Conservation (phyloP, 257 asterid species). For the Ilex asprella region DNA sequence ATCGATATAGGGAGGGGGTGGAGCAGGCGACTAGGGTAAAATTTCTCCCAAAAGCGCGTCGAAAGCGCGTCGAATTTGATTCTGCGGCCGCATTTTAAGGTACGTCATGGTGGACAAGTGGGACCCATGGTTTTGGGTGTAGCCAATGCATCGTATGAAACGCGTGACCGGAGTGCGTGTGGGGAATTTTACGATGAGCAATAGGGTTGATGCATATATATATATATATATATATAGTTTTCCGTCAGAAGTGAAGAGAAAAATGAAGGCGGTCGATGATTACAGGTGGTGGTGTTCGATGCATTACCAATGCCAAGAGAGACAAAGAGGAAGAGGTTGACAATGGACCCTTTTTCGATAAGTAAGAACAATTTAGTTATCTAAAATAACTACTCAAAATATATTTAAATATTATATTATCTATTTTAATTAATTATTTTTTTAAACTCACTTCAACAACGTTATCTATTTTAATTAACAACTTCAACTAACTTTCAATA, state of each 20-base stretch:
- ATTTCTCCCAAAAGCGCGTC: background rate
- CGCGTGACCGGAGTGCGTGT: background rate
- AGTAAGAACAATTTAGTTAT: too few relatives aligned
- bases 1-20: background rate
- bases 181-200: background rate
- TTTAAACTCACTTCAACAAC: too few relatives aligned
- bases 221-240: background rate
- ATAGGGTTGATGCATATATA: background rate
- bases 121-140: background rate
- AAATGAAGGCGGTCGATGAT: background rate
- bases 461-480: too few relatives aligned
- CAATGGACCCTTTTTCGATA: background rate
- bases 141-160: background rate
- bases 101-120: background rate
- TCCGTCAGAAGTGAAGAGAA: background rate
- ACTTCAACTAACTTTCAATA: too few relatives aligned
- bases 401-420: too few relatives aligned
- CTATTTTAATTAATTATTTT: too few relatives aligned
- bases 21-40: background rate
- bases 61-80: background rate
- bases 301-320: background rate
- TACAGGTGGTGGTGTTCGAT: background rate
- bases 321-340: background rate
- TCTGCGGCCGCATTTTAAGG: background rate
- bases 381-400: too few relatives aligned